These are phyloP conservation scores for Ilyonectria destructans DNA, from an alignment of 2,329 filamentous ascomycete species.

Conservation along the genomic window DNA sequence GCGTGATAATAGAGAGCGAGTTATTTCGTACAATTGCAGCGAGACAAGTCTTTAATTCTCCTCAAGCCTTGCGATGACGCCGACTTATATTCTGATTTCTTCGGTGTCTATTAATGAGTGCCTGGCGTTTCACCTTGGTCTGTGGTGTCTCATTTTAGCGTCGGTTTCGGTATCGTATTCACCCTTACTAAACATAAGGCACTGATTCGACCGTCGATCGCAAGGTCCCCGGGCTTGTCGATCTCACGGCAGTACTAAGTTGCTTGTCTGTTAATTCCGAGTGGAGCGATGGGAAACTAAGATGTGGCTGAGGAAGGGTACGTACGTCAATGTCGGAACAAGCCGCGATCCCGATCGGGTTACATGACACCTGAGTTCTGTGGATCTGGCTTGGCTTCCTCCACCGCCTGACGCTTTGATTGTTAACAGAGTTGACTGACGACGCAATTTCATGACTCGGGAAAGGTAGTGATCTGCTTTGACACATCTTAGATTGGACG, in stretches of 20 bases:
- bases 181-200: not conserved
- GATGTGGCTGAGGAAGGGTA: not conserved
- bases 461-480: slow-evolving; percentile 1
- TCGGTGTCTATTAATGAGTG: not conserved
- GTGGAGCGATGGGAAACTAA: not conserved
- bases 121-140: not conserved
- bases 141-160: not conserved
- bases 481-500: not conserved
- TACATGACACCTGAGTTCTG: not conserved
- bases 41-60: not conserved
- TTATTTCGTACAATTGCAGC: not conserved
- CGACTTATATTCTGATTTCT: not conserved
- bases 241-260: not conserved
- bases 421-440: not conserved
- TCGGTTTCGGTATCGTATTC: slow-evolving; percentile 30
- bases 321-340: not conserved
- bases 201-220: not conserved
- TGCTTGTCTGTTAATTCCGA: not conserved
- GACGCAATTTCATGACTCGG: not conserved
- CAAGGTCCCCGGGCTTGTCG: not conserved
- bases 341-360: not conserved
- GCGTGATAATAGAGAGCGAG: not conserved
- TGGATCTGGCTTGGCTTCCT: not conserved
- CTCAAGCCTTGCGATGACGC: too few species aligned
- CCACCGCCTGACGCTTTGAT: not conserved